Evolutionary conservation across 257 asterid species (phyloP).

Genomic region (Misopates orontium): DNA sequence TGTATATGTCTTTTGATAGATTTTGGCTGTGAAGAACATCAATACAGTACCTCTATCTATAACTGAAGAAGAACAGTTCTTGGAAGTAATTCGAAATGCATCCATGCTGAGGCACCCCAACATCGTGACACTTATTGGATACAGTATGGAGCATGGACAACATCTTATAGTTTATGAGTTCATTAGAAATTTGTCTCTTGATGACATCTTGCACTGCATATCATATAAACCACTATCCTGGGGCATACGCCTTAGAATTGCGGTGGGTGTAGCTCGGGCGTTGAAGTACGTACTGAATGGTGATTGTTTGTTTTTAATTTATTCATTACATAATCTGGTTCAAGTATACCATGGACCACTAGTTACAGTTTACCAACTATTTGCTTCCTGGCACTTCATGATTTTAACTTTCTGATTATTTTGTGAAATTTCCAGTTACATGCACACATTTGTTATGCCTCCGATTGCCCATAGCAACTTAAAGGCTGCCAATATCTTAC

Average conservation of each 20-base stretch:
- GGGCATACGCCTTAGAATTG: conserved; percentile 65
- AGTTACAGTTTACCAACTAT: not conserved
- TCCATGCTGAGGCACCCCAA: conserved; percentile 86
- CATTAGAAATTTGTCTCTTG: conserved; percentile 64
- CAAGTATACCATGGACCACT: no score
- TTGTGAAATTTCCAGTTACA: conserved; percentile 53
- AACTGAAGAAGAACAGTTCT: conserved; percentile 76
- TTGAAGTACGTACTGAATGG: conserved; percentile 52
- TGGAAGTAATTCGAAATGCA: conserved; percentile 60
- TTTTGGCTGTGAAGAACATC: conserved; percentile 78
- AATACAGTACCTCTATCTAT: conserved; percentile 64
- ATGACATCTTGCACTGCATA: conserved; percentile 60
- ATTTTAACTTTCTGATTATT: conserved; percentile 8
- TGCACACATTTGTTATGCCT: conserved; percentile 75
- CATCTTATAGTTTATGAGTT: conserved; percentile 74
- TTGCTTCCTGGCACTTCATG: not conserved
- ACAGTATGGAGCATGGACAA: conserved; percentile 75
- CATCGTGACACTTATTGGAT: conserved; percentile 75
- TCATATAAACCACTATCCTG: conserved; percentile 63
- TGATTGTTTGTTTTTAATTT: no score
- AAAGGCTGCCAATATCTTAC: conserved; percentile 82
- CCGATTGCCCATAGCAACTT: conserved; percentile 80
- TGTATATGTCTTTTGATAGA: conserved; percentile 35
- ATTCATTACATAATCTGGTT: no score
- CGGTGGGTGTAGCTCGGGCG: conserved; percentile 77